phyloP scores from a whole-genome alignment of 2,329 filamentous ascomycete genomes.

The Plectosphaerella cucumerina region DNA sequence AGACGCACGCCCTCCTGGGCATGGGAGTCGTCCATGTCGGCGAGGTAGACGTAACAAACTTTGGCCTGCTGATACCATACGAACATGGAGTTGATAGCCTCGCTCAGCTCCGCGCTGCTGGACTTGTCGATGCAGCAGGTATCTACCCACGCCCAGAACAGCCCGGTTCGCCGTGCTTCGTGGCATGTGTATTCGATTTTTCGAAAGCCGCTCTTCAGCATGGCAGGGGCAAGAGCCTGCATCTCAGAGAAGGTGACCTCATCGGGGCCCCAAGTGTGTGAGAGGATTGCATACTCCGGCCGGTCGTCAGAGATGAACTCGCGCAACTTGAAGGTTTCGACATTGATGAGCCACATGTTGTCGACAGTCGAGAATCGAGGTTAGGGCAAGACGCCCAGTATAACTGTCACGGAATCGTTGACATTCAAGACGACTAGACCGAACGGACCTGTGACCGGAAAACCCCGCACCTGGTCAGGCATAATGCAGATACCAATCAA shows the following conservation, averaged over 20 bases:
- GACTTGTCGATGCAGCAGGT: constrained; percentile 29
- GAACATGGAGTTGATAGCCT: constrained; percentile 18
- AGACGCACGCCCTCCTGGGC: not conserved
- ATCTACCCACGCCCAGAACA: constrained; percentile 30
- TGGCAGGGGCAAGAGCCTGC: not conserved
- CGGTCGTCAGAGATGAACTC: not conserved
- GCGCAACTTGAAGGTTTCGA: not conserved
- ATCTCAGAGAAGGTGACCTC: constrained; percentile 9
- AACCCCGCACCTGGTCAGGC: too few relatives aligned
- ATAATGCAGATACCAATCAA: too few relatives aligned
- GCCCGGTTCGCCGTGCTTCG: constrained; percentile 15
- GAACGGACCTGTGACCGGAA: too few relatives aligned
- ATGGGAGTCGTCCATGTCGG: not conserved
- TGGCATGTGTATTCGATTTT: constrained; percentile 11
- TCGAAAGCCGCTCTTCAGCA: not conserved
- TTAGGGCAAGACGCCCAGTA: too few relatives aligned
- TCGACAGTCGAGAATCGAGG: too few relatives aligned
- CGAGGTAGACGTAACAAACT: constrained; percentile 14
- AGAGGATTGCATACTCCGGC: constrained; percentile 10
- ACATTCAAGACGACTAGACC: too few relatives aligned
- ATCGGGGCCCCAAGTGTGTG: constrained; percentile 10
- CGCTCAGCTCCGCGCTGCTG: constrained; percentile 6
- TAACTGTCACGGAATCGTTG: too few relatives aligned
- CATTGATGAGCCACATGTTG: constrained; percentile 4
- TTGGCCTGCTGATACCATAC: constrained; percentile 11